These are phyloP conservation scores for Agaricus sinodeliciosus DNA, from an alignment of 768 basidiomycete genomes.

Conservation along the genomic window DNA sequence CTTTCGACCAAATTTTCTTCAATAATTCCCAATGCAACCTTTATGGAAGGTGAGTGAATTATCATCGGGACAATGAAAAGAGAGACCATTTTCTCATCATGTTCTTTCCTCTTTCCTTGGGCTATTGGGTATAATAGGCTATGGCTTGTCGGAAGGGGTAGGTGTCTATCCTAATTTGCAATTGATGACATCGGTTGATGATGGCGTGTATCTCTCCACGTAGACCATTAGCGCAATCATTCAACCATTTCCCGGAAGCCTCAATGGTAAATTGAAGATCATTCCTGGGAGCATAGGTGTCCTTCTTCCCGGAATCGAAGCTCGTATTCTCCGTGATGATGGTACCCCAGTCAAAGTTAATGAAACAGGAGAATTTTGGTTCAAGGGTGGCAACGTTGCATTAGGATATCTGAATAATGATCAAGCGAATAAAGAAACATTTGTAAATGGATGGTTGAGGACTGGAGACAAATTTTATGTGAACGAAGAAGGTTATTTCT, in stretches of 20 bases:
- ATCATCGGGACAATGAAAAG: too few species aligned
- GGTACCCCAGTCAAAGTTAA: conserved; percentile 44
- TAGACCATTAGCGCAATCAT: conserved; percentile 51
- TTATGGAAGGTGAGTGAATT: conserved; percentile 38
- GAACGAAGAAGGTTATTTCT: conserved; percentile 57
- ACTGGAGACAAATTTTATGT: conserved; percentile 70
- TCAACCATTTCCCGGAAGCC: conserved; percentile 37
- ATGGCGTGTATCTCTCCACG: background rate
- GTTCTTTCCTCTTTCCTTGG: background rate
- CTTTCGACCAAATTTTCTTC: conserved; percentile 36
- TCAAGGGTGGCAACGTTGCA: conserved; percentile 49
- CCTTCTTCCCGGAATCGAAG: conserved; percentile 59
- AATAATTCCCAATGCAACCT: conserved; percentile 27
- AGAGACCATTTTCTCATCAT: background rate
- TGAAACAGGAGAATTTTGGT: conserved; percentile 63
- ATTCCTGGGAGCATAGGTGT: conserved; percentile 47
- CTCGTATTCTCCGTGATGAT: conserved; percentile 52
- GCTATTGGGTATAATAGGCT: conserved; percentile 33
- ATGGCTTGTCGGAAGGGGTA: conserved; percentile 68
- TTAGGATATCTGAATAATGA: conserved; percentile 72
- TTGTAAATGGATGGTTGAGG: conserved; percentile 65
- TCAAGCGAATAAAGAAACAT: conserved; percentile 59
- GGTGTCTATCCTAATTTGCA: conserved; percentile 16
- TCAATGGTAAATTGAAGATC: conserved; percentile 34
- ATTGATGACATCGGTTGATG: background rate